A percentile compares a stretch with the other conserved stretches of the same genome.
Conservation (phyloP, 139 green algal species). For the Chlorella sp. region DNA sequence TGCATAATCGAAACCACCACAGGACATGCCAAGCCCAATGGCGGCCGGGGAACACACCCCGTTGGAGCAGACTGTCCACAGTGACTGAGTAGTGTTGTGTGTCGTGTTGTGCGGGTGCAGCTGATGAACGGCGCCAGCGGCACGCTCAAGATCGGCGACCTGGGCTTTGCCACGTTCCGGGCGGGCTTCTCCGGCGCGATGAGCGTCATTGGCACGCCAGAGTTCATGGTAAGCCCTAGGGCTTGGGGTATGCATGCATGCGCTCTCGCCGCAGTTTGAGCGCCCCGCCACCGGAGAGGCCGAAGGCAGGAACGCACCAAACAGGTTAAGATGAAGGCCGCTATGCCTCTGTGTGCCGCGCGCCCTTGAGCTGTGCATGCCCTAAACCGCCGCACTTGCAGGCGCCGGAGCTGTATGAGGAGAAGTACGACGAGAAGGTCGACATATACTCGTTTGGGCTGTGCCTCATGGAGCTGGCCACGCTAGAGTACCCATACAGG, state of each 20-base stretch:
- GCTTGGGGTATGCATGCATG: too few relatives aligned
- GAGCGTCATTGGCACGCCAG: slow-evolving; percentile 27
- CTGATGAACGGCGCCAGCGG: slow-evolving; percentile 89
- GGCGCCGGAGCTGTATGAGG: slow-evolving; percentile 96
- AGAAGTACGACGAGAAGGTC: slow-evolving; percentile 92
- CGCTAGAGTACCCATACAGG: slow-evolving; percentile 89
- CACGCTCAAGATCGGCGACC: slow-evolving; percentile 97
- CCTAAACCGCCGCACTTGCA: too few relatives aligned
- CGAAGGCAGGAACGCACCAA: too few relatives aligned
- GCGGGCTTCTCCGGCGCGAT: slow-evolving; percentile 30
- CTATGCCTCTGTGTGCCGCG: too few relatives aligned
- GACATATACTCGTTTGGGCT: slow-evolving; percentile 93
- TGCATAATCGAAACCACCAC: too few relatives aligned
- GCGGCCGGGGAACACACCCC: too few relatives aligned
- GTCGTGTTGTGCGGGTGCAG: not conserved
- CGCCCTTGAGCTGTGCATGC: too few relatives aligned
- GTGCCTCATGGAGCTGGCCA: slow-evolving; percentile 95
- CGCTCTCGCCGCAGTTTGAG: too few relatives aligned
- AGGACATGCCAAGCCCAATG: too few relatives aligned
- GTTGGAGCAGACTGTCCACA: too few relatives aligned
- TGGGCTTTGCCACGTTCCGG: slow-evolving; percentile 90
- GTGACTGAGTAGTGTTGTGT: not conserved
- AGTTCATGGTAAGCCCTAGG: slow-evolving; percentile 8
- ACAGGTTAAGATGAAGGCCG: too few relatives aligned
- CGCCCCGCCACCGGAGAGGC: too few relatives aligned